These are phyloP conservation scores for Mucor plumbeus DNA, from an alignment of 371 early-diverging fungal genomes.

Conservation along the genomic window DNA sequence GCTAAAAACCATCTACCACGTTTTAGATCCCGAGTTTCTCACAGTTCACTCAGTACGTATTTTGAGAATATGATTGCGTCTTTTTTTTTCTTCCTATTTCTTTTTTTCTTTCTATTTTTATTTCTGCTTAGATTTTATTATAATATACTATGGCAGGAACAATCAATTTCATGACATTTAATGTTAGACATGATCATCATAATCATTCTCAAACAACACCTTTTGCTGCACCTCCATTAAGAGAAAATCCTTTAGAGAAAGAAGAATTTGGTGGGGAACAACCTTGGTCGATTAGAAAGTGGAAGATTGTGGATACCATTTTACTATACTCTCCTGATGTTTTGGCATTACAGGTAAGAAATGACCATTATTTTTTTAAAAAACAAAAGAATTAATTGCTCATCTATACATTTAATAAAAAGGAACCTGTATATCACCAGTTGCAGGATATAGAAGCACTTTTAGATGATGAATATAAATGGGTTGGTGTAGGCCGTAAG, in stretches of 20 bases:
- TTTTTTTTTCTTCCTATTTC: constrained; percentile 11
- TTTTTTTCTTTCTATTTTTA: not conserved
- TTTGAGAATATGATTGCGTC: not conserved
- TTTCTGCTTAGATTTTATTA: not conserved
- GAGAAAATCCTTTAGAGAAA: constrained; percentile 20
- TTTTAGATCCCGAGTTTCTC: constrained; percentile 3
- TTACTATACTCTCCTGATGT: constrained; percentile 51
- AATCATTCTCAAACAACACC: constrained; percentile 18
- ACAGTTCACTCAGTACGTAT: not conserved
- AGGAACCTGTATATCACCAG: constrained; percentile 59
- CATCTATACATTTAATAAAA: not conserved
- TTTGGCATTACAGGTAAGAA: constrained; percentile 48
- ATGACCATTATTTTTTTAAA: not conserved
- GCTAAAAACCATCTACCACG: not conserved
- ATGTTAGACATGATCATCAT: constrained; percentile 47
- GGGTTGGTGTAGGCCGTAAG: constrained; percentile 55
- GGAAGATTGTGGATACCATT: constrained; percentile 54
- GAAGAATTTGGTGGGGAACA: constrained; percentile 38
- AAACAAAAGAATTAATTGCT: not conserved
- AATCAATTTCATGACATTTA: constrained; percentile 51
- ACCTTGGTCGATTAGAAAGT: constrained; percentile 55
- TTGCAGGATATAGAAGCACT: constrained; percentile 50
- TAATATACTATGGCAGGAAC: not conserved
- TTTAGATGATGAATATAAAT: constrained; percentile 49
- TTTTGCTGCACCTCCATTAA: constrained; percentile 37